Evolutionary conservation across 306 rosid species (phyloP).

Genomic region (Vicia sativa): DNA sequence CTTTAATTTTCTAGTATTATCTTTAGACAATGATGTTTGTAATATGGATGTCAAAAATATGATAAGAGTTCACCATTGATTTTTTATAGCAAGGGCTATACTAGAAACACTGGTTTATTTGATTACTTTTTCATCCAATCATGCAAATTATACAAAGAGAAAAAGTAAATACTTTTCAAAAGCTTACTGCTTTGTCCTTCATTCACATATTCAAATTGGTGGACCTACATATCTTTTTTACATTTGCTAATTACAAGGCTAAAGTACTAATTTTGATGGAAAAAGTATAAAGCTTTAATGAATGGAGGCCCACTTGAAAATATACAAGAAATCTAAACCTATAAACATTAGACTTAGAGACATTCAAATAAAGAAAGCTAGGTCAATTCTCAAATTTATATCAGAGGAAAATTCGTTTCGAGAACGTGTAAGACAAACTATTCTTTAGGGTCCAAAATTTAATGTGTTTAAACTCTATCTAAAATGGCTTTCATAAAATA

Average conservation of each 20-base stretch:
- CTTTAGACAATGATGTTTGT: not conserved
- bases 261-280: constrained; percentile 15
- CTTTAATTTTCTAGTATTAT: not conserved
- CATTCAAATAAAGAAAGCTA: not conserved
- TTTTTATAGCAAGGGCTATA: no score
- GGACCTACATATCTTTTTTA: constrained; percentile 47
- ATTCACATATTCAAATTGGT: constrained; percentile 47
- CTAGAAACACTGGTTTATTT: no score
- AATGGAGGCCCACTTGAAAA: constrained; percentile 26
- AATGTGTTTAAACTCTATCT: no score
- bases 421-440: no score
- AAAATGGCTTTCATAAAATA: no score
- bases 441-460: no score
- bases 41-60: no score
- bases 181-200: constrained; percentile 55
- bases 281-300: constrained; percentile 17
- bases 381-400: constrained; percentile 1
- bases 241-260: constrained; percentile 41
- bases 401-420: no score
- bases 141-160: constrained; percentile 50
- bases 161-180: constrained; percentile 53
- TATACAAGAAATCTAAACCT: constrained; percentile 31
- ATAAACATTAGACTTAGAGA: constrained; percentile 33
- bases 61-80: no score
- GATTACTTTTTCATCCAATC: constrained; percentile 31